These are phyloP conservation scores for Tricholoma sp. DNA, from an alignment of 768 basidiomycete species.

Conservation along the genomic window DNA sequence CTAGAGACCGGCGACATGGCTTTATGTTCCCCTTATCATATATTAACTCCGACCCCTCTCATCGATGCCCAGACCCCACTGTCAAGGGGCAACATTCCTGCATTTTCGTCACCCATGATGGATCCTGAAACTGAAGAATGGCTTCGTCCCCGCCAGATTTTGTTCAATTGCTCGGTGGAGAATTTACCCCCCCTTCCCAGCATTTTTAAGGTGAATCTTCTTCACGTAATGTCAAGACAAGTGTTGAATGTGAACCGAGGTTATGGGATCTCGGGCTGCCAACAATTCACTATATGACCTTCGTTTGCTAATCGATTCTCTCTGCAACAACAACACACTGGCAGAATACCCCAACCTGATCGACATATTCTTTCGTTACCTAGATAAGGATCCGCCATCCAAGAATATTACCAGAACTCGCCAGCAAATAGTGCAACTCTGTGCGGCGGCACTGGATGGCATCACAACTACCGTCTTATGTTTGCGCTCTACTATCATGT, in stretches of 20 bases:
- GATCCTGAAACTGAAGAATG: no score
- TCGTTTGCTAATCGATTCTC: not conserved
- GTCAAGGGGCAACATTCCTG: no score
- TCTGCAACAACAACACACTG: not conserved
- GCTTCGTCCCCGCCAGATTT: no score
- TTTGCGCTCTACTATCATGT: not conserved
- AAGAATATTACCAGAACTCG: not conserved
- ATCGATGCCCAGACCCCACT: no score
- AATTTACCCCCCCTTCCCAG: no score
- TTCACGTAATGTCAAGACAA: not conserved
- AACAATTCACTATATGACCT: not conserved
- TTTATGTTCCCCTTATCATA: no score
- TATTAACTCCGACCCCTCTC: no score
- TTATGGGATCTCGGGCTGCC: not conserved
- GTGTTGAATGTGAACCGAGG: not conserved
- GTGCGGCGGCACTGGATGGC: not conserved
- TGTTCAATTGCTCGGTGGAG: no score
- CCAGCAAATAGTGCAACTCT: not conserved
- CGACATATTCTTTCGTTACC: no score
- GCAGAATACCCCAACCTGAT: not conserved
- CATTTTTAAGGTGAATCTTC: not conserved
- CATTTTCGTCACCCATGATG: no score
- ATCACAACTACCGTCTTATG: not conserved
- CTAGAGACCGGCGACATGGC: no score
- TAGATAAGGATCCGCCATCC: no score